A percentile compares a stretch with the other conserved stretches of the same genome.
phyloP scores from a whole-genome alignment of 176 grass and related monocot genomes.

The Secale cereale region DNA sequence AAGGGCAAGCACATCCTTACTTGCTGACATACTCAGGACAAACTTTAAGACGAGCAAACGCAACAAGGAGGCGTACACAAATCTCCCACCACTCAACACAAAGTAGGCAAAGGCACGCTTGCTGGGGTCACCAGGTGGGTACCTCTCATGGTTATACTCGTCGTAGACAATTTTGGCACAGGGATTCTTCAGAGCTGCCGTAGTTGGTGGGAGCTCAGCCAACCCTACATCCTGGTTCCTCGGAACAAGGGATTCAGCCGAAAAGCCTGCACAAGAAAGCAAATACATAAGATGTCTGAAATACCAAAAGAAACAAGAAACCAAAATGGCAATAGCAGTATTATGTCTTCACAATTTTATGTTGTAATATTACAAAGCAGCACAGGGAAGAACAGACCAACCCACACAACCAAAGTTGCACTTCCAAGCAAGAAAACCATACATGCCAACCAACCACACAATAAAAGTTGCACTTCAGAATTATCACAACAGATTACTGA shows the following conservation, averaged over 20 bases:
- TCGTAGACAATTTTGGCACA: conserved; percentile 77
- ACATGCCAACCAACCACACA: not conserved
- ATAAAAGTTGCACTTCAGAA: not conserved
- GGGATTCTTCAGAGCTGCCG: conserved; percentile 68
- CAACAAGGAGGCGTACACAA: conserved; percentile 78
- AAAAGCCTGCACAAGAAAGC: conserved; percentile 54
- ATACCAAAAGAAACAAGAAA: conserved; percentile 11
- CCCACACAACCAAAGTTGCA: not conserved
- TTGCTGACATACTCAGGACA: conserved; percentile 90
- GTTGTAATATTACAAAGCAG: not conserved
- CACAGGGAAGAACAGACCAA: not conserved
- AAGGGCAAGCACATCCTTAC: conserved; percentile 83
- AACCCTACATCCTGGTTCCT: conserved; percentile 51
- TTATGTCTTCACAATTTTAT: not conserved
- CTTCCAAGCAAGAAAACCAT: not conserved
- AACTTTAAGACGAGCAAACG: conserved; percentile 82
- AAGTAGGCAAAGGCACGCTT: conserved; percentile 95
- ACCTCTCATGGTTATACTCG: conserved; percentile 69
- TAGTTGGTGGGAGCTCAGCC: conserved; percentile 58
- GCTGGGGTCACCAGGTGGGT: conserved; percentile 70
- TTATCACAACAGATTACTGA: not conserved
- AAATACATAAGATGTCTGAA: not conserved
- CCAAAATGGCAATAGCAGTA: not conserved
- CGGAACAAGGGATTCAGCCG: conserved; percentile 67
- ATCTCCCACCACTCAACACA: conserved; percentile 82